phyloP scores from a whole-genome alignment of 176 grass and related monocot genomes.

The Lolium perenne region DNA sequence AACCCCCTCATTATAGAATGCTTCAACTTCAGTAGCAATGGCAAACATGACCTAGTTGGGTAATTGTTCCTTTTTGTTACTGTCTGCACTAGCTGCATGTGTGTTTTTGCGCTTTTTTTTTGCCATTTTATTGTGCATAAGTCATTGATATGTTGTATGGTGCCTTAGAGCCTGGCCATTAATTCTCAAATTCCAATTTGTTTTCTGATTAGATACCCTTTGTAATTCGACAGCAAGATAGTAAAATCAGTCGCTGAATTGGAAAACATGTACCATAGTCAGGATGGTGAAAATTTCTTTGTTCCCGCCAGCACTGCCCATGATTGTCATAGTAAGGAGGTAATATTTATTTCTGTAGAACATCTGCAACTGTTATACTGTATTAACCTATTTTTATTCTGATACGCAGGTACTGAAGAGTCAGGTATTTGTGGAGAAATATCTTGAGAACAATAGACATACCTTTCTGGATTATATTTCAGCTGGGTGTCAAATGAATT shows the following conservation, averaged over 20 bases:
- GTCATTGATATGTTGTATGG: constrained; percentile 33
- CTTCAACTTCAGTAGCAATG: constrained; percentile 91
- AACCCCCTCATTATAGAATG: constrained; percentile 92
- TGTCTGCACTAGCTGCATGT: constrained; percentile 20
- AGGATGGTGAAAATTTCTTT: constrained; percentile 80
- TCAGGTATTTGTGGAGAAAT: constrained; percentile 90
- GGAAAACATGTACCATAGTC: constrained; percentile 72
- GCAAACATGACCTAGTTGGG: constrained; percentile 97
- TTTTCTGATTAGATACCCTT: constrained; percentile 63
- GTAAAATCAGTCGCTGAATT: constrained; percentile 89
- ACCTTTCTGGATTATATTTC: constrained; percentile 97
- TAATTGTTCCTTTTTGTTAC: constrained; percentile 56
- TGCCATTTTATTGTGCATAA: constrained; percentile 33
- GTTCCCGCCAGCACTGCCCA: constrained; percentile 60
- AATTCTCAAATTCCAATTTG: constrained; percentile 52
- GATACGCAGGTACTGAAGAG: constrained; percentile 75
- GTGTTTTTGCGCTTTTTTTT: background rate
- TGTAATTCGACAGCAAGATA: constrained; percentile 82
- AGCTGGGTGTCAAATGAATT: constrained; percentile 82
- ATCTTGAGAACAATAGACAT: constrained; percentile 62
- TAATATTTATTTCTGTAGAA: constrained; percentile 51
- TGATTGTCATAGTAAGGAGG: constrained; percentile 88
- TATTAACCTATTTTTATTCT: constrained; percentile 33
- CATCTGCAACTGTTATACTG: constrained; percentile 21
- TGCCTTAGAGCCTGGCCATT: constrained; percentile 42